Conservation (phyloP, 352 stramenopile genomes). For the Aphanomyces cochlioides region DNA sequence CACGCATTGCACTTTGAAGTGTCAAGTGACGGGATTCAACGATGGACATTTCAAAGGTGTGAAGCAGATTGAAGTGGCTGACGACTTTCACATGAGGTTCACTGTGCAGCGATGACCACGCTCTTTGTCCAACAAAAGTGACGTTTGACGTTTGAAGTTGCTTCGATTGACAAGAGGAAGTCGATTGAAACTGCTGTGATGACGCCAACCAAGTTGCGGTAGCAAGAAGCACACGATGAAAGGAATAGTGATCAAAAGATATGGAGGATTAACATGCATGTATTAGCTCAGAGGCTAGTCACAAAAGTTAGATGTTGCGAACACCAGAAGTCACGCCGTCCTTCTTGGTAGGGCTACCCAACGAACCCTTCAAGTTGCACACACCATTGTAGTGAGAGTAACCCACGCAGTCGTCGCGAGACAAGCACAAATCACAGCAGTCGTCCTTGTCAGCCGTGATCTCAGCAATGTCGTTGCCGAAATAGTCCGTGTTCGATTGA, state of each 20-base stretch:
- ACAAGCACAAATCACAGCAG: slow-evolving; percentile 11
- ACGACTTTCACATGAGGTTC: no score
- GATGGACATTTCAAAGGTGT: no score
- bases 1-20: no score
- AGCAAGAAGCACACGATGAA: neutral
- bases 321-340: neutral
- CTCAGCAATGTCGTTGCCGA: slow-evolving; percentile 22
- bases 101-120: no score
- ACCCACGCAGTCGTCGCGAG: neutral
- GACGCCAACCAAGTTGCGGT: neutral
- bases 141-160: neutral
- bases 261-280: neutral
- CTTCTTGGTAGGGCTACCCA: neutral
- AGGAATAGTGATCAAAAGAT: neutral
- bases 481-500: slow-evolving; percentile 7
- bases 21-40: no score
- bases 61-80: no score
- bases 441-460: neutral
- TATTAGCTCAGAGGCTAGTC: neutral
- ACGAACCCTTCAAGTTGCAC: neutral
- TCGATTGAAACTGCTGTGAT: neutral
- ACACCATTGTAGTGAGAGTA: neutral
- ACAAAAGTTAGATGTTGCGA: neutral
- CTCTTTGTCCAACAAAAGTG: neutral
- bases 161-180: neutral